A percentile compares a stretch with the other conserved stretches of the same genome.
Evolutionary conservation across 352 stramenopile genomes (phyloP).

Genomic region (Phytophthora megakarya): DNA sequence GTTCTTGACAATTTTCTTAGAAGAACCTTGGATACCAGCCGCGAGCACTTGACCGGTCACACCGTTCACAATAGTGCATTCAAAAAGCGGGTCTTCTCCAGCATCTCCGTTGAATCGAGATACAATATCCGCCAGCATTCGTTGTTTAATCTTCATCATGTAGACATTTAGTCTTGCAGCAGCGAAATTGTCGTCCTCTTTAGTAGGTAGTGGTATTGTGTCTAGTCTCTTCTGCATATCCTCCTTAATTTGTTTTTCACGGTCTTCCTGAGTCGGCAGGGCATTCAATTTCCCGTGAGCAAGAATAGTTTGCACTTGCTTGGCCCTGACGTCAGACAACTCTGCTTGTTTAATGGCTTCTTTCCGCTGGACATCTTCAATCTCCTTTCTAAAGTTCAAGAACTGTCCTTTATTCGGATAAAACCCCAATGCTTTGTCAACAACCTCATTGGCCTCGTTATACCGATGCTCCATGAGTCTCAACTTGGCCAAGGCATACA

Average conservation of each 20-base stretch:
- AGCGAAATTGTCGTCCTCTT: conserved; percentile 73
- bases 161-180: conserved; percentile 58
- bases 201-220: conserved; percentile 45
- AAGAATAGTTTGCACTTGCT: conserved; percentile 24
- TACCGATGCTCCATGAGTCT: conserved; percentile 66
- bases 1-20: conserved; percentile 78
- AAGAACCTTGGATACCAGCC: conserved; percentile 54
- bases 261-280: conserved; percentile 43
- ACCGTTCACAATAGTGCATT: conserved; percentile 55
- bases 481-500: conserved; percentile 75
- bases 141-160: conserved; percentile 69
- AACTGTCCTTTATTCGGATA: conserved; percentile 59
- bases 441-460: conserved; percentile 46
- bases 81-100: conserved; percentile 66
- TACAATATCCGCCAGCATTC: conserved; percentile 53
- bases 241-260: conserved; percentile 43
- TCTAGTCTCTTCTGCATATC: conserved; percentile 42
- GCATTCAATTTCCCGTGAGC: not conserved
- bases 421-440: conserved; percentile 42
- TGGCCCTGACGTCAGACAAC: conserved; percentile 42
- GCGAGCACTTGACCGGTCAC: conserved; percentile 47
- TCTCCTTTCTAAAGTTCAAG: conserved; percentile 49
- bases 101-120: conserved; percentile 49
- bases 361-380: conserved; percentile 44
- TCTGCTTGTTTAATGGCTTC: conserved; percentile 32